These are phyloP conservation scores for Trichosanthes cucumerina DNA, from an alignment of 306 rosid genomes.

Conservation along the genomic window DNA sequence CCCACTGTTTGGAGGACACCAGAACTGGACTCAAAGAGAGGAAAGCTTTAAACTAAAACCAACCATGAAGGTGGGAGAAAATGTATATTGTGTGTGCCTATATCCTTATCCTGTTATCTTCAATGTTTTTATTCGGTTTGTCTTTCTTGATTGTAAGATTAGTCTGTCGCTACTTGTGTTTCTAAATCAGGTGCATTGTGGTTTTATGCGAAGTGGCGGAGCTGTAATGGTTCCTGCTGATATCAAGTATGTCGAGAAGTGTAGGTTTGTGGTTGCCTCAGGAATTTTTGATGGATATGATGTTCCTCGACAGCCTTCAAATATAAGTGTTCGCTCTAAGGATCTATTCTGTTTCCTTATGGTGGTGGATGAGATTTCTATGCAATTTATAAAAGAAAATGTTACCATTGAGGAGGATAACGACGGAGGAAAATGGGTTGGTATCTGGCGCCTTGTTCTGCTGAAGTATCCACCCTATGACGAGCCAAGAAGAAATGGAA, in stretches of 20 bases:
- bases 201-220: conserved; percentile 77
- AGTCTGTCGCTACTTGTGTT: not conserved
- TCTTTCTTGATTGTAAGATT: not conserved
- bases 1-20: conserved; percentile 83
- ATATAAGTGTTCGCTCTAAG: conserved; percentile 60
- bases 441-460: conserved; percentile 86
- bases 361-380: conserved; percentile 82
- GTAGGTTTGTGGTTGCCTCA: conserved; percentile 90
- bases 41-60: conserved; percentile 65
- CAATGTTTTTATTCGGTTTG: not conserved
- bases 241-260: conserved; percentile 61
- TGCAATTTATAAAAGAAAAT: conserved; percentile 65
- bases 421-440: conserved; percentile 80
- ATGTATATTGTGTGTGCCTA: not conserved
- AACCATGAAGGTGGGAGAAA: conserved; percentile 64
- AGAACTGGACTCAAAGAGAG: conserved; percentile 73
- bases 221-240: conserved; percentile 73
- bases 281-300: conserved; percentile 96
- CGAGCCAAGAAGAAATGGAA: conserved; percentile 97
- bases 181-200: conserved; percentile 69
- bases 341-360: conserved; percentile 89
- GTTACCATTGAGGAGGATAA: conserved; percentile 55
- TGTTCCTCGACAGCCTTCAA: conserved; percentile 82
- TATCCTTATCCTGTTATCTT: conserved; percentile 8
- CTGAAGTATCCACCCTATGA: conserved; percentile 82